These are phyloP conservation scores for Pseudocercospora ulei DNA, from an alignment of 2,329 filamentous ascomycete species.

Conservation along the genomic window DNA sequence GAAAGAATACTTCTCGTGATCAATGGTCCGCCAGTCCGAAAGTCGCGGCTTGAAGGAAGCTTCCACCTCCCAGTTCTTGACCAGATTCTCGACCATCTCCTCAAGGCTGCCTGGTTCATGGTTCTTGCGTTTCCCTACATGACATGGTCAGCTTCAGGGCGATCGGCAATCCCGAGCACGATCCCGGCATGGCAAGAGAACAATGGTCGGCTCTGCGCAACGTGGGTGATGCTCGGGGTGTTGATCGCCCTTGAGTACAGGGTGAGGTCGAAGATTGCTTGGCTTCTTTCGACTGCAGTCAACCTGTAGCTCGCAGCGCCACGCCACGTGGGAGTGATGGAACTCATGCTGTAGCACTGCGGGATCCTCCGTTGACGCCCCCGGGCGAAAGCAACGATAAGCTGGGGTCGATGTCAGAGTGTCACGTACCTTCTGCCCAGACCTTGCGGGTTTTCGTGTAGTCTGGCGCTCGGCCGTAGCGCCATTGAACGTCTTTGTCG, in stretches of 20 bases:
- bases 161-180: not conserved
- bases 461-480: constrained; percentile 52
- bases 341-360: constrained; percentile 13
- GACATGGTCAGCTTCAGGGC: constrained; percentile 13
- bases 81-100: constrained; percentile 56
- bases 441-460: constrained; percentile 55
- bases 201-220: constrained; percentile 6
- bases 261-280: constrained; percentile 11
- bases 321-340: constrained; percentile 10
- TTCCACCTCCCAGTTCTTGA: constrained; percentile 66
- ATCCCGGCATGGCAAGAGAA: not conserved
- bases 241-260: constrained; percentile 2
- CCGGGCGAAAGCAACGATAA: not conserved
- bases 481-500: constrained; percentile 48
- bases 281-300: constrained; percentile 11
- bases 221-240: not conserved
- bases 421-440: constrained; percentile 48
- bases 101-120: constrained; percentile 51
- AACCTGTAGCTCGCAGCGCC: constrained; percentile 7
- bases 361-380: constrained; percentile 1
- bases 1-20: constrained; percentile 51
- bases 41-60: constrained; percentile 57
- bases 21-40: constrained; percentile 56
- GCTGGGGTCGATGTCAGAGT: not conserved
- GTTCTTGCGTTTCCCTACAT: constrained; percentile 47